phyloP scores from a whole-genome alignment of 2,329 filamentous ascomycete genomes.

The Aphanoascus verrucosus region DNA sequence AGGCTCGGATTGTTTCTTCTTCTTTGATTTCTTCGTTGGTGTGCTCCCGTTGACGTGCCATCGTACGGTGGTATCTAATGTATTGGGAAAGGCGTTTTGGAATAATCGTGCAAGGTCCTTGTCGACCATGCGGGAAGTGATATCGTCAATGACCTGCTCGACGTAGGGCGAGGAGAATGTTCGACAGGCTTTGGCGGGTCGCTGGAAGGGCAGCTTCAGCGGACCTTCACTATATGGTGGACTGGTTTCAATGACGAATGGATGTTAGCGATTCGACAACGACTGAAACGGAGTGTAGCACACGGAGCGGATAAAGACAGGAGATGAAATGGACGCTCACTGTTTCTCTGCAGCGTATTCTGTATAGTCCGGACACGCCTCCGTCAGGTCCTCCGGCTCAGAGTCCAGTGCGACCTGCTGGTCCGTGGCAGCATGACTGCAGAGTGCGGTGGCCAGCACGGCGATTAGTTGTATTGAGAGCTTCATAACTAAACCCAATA shows the following conservation, averaged over 20 bases:
- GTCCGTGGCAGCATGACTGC: background rate
- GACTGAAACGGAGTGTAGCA: background rate
- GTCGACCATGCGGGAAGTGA: slow-evolving; percentile 69
- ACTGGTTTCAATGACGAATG: slow-evolving; percentile 39
- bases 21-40: slow-evolving; percentile 32
- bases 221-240: slow-evolving; percentile 69
- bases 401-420: background rate
- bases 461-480: background rate
- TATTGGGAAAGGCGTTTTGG: slow-evolving; percentile 90
- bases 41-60: slow-evolving; percentile 63
- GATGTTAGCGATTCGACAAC: slow-evolving; percentile 8
- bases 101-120: slow-evolving; percentile 85
- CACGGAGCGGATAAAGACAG: background rate
- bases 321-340: slow-evolving; percentile 9
- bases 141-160: slow-evolving; percentile 73
- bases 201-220: slow-evolving; percentile 71
- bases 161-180: slow-evolving; percentile 82
- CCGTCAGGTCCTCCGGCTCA: slow-evolving; percentile 9
- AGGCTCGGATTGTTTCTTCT: slow-evolving; percentile 35
- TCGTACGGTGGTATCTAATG: slow-evolving; percentile 76
- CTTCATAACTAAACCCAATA: slow-evolving; percentile 1
- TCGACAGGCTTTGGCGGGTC: slow-evolving; percentile 68
- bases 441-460: slow-evolving; percentile 2
- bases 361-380: slow-evolving; percentile 23
- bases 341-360: slow-evolving; percentile 21